phyloP scores from a whole-genome alignment of 805 yeast species.

The Saturnispora serradocipensis region DNA sequence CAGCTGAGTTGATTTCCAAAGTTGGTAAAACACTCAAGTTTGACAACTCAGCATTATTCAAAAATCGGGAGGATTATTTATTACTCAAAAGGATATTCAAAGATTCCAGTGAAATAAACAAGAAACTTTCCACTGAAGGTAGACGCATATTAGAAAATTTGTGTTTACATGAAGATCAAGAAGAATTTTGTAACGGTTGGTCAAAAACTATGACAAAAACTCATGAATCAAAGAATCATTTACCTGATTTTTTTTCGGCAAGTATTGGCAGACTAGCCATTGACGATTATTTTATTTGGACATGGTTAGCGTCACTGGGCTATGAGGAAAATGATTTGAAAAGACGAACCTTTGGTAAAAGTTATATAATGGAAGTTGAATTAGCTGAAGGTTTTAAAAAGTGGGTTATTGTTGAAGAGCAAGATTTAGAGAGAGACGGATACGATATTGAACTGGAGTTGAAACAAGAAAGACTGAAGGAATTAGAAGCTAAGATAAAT shows the following conservation, averaged over 20 bases:
- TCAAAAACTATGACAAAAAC: slow-evolving; percentile 24
- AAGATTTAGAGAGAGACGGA: slow-evolving; percentile 34
- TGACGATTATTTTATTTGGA: slow-evolving; percentile 86
- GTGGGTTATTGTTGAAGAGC: slow-evolving; percentile 72
- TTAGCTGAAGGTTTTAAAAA: slow-evolving; percentile 64
- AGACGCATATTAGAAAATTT: slow-evolving; percentile 41
- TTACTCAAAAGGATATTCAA: slow-evolving; percentile 64
- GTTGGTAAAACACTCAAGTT: slow-evolving; percentile 54
- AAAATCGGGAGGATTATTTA: slow-evolving; percentile 71
- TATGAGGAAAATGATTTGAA: slow-evolving; percentile 60
- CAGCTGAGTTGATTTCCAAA: slow-evolving; percentile 51
- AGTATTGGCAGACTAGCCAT: slow-evolving; percentile 55
- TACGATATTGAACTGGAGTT: slow-evolving; percentile 29
- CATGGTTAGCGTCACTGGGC: slow-evolving; percentile 75
- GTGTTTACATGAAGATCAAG: slow-evolving; percentile 23
- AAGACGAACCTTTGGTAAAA: slow-evolving; percentile 68
- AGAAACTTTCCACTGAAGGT: slow-evolving; percentile 67
- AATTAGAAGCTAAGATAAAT: slow-evolving; percentile 22
- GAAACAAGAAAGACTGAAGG: slow-evolving; percentile 26
- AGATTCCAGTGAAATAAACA: slow-evolving; percentile 43
- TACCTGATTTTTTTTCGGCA: slow-evolving; percentile 31
- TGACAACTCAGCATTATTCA: slow-evolving; percentile 59
- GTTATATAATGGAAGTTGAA: slow-evolving; percentile 74
- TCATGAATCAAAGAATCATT: slow-evolving; percentile 11
- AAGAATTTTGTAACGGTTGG: slow-evolving; percentile 26